phyloP scores from a whole-genome alignment of 495 filamentous ascomycete species.

The Penicillium malachiteum region DNA sequence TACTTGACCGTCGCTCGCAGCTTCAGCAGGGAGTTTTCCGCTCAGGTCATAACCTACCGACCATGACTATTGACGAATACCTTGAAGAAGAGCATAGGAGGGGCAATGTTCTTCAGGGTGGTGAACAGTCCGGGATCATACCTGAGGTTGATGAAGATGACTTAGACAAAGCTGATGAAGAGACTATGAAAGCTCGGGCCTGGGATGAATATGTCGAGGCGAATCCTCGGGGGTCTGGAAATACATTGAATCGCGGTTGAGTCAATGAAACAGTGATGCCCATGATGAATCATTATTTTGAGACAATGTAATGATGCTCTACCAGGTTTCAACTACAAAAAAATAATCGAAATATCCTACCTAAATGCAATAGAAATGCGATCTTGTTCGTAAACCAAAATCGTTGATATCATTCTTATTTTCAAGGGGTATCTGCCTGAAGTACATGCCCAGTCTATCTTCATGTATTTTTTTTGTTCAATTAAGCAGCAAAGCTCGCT shows the following conservation, averaged over 20 bases:
- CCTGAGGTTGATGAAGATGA: conserved; percentile 87
- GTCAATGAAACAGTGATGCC: no score
- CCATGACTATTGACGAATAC: conserved; percentile 98
- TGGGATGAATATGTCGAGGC: conserved; percentile 96
- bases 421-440: conserved; percentile 30
- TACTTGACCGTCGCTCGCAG: conserved; percentile 74
- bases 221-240: conserved; percentile 84
- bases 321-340: neutral
- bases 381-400: neutral
- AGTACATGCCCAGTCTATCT: conserved; percentile 4
- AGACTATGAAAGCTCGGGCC: conserved; percentile 87
- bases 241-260: conserved; percentile 81
- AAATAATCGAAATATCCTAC: neutral
- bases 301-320: neutral
- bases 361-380: neutral
- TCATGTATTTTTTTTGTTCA: conserved; percentile 1
- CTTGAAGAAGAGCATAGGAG: conserved; percentile 83
- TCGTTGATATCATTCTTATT: conserved; percentile 14
- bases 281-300: no score
- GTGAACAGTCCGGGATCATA: conserved; percentile 66
- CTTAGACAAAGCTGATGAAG: conserved; percentile 76
- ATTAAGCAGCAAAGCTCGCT: conserved; percentile 10
- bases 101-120: conserved; percentile 84
- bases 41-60: conserved; percentile 88
- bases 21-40: conserved; percentile 83